Evolutionary conservation across 1,139 yeast genomes (phyloP).

Genomic region (Blastobotrys proliferans): DNA sequence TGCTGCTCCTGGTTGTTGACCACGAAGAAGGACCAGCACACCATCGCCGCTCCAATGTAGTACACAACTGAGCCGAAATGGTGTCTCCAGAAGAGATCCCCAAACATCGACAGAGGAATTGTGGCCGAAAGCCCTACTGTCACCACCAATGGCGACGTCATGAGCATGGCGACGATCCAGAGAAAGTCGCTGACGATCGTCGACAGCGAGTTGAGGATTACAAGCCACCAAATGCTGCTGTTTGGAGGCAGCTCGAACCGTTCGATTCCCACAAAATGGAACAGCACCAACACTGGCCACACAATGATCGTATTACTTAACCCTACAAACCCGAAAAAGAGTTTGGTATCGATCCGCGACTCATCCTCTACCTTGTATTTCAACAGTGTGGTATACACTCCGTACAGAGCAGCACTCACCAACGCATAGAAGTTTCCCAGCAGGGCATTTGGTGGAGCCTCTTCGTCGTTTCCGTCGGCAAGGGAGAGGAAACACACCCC

Average conservation of each 20-base stretch:
- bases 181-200: slow-evolving; percentile 86
- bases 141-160: slow-evolving; percentile 91
- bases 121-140: slow-evolving; percentile 93
- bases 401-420: slow-evolving; percentile 80
- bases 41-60: slow-evolving; percentile 72
- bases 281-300: slow-evolving; percentile 75
- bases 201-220: slow-evolving; percentile 63
- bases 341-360: slow-evolving; percentile 69
- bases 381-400: slow-evolving; percentile 82
- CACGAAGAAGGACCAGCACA: slow-evolving; percentile 76
- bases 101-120: slow-evolving; percentile 90
- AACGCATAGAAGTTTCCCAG: slow-evolving; percentile 79
- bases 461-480: slow-evolving; percentile 37
- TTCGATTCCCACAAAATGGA: slow-evolving; percentile 64
- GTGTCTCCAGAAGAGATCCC: slow-evolving; percentile 73
- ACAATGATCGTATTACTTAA: slow-evolving; percentile 66
- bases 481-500: slow-evolving; percentile 80
- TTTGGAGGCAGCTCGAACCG: slow-evolving; percentile 64
- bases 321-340: slow-evolving; percentile 94
- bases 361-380: slow-evolving; percentile 72
- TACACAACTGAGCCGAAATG: slow-evolving; percentile 59
- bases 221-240: slow-evolving; percentile 47
- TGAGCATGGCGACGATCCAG: slow-evolving; percentile 92
- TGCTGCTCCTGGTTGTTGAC: slow-evolving; percentile 73
- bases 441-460: slow-evolving; percentile 44